Conservation (phyloP, 306 rosid genomes). For the Urtica urens region DNA sequence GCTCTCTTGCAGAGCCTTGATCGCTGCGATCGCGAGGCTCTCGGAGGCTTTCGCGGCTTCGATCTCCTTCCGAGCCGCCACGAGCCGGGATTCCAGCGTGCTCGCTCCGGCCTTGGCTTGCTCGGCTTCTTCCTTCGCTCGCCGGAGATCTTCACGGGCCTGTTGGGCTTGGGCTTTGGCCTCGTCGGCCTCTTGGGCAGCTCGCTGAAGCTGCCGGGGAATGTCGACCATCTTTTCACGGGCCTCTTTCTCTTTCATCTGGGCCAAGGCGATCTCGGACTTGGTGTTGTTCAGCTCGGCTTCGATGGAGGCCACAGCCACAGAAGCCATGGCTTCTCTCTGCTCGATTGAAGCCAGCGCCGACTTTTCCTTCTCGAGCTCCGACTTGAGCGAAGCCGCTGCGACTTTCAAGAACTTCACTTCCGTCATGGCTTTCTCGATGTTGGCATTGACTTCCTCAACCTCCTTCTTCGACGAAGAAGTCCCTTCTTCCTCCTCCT, state of each 20-base stretch:
- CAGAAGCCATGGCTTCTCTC: constrained; percentile 96
- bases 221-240: constrained; percentile 62
- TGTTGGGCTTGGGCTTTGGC: constrained; percentile 63
- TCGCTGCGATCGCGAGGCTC: constrained; percentile 74
- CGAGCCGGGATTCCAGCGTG: constrained; percentile 75
- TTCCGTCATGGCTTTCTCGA: constrained; percentile 82
- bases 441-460: constrained; percentile 70
- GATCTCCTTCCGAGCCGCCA: constrained; percentile 83
- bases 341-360: constrained; percentile 53
- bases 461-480: constrained; percentile 70
- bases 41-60: constrained; percentile 97
- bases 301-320: constrained; percentile 82
- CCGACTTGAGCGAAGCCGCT: constrained; percentile 56
- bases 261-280: constrained; percentile 77
- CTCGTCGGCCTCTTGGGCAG: constrained; percentile 76
- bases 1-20: constrained; percentile 90
- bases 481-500: constrained; percentile 57
- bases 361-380: constrained; percentile 75
- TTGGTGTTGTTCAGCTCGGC: constrained; percentile 74
- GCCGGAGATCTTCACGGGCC: constrained; percentile 63
- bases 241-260: constrained; percentile 91
- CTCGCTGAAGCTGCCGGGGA: constrained; percentile 68
- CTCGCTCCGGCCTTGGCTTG: constrained; percentile 93
- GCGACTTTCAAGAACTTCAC: constrained; percentile 80
- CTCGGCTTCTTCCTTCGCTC: constrained; percentile 69